These are phyloP conservation scores for Gymnopilus junonius DNA, from an alignment of 768 basidiomycete genomes.

Conservation along the genomic window DNA sequence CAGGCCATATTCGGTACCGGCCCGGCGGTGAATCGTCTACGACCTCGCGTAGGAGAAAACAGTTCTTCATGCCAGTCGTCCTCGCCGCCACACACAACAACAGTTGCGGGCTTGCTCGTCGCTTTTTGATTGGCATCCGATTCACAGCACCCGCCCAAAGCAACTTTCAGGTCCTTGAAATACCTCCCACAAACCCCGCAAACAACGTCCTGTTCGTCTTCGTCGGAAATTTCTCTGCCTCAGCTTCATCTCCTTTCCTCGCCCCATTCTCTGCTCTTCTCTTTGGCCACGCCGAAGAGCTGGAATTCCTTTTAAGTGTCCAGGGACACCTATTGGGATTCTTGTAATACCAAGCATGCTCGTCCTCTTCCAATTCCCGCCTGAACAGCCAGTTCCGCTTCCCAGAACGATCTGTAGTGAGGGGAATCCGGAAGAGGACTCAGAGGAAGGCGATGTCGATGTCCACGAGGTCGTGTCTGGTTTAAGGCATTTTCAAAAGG, in stretches of 20 bases:
- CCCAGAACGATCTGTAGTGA: background rate
- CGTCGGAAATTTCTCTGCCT: background rate
- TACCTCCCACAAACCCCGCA: constrained; percentile 14
- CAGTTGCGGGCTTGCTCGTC: background rate
- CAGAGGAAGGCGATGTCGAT: background rate
- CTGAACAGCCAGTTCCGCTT: constrained; percentile 10
- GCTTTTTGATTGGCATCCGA: background rate
- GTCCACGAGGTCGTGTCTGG: background rate
- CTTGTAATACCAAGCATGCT: constrained; percentile 26
- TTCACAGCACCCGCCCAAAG: background rate
- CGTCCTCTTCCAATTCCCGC: constrained; percentile 23
- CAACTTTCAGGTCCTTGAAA: constrained; percentile 1
- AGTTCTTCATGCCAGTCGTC: constrained; percentile 11
- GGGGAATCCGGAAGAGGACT: background rate
- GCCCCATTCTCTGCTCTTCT: background rate
- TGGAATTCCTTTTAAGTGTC: constrained; percentile 13
- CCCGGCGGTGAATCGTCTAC: background rate
- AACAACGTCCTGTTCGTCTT: constrained; percentile 15
- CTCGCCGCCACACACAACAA: background rate
- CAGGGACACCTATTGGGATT: constrained; percentile 25
- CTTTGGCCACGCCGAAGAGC: background rate
- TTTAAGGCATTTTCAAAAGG: background rate
- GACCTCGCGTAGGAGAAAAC: background rate
- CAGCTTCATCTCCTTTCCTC: background rate
- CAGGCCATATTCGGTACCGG: no score